Evolutionary conservation across 805 yeast genomes (phyloP), one percentile per base, ranked within the genome.

Genomic region (Jamesozyma rosinii): DNA sequence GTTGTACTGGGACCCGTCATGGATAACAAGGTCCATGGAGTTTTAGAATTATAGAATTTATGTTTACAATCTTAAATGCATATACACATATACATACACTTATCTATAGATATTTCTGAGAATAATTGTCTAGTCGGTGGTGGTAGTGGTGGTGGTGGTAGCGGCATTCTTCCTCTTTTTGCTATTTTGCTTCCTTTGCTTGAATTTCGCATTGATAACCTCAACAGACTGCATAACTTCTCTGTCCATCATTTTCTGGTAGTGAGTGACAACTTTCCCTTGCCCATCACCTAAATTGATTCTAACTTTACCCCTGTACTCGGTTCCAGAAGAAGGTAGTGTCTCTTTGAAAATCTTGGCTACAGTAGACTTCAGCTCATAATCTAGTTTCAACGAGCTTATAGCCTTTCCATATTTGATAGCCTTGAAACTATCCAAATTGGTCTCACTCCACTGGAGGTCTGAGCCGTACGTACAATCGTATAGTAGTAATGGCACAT

Each of bases 401-500:
- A 77, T 68, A 1, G 62, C 63, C 13, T 65, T 57, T n/a, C 69
- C 63, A 21, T 74, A 71, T 43, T 68, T 69, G 17, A 65, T 55
- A 10, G 68, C 51, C 48, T 71, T 76, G 24, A 58, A 52, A 44
- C 69, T 70, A 2, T 57, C 46, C 1, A 57, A 45, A 33, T 45
- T 45, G 1, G 58, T 45, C 9, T 41, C 37, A 2, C 37, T 56
- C 95, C 95, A 90, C 49, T 77, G 80, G 64, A 88, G 70, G 2
- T 71, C 72, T 2, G 71, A 72, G 6, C 78, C 77, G 57, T 76
- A 92, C 13, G 74, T 76, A 62, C 97, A 90, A 56, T 90, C 95
- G 58, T 82, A 88, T 34, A 92, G 65, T 3, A 90, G 80, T 51
- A 92, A 68, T 1, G 98, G 98, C 5, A 82, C 66, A 50, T 90